Conservation (phyloP, 2,329 filamentous ascomycete genomes). For the Diaporthe aspalathi region DNA sequence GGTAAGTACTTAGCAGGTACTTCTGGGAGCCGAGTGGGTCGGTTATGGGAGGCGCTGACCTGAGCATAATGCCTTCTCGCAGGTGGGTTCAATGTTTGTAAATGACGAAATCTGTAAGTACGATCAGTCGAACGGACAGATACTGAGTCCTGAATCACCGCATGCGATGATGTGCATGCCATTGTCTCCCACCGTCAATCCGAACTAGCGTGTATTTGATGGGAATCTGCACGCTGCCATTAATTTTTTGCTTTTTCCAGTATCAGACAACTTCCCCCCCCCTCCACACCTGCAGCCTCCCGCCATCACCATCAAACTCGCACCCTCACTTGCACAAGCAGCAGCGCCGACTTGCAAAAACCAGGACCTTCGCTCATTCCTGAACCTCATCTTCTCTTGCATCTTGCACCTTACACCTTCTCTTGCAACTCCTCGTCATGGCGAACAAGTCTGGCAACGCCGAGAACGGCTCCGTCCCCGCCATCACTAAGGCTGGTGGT, state of each 20-base stretch:
- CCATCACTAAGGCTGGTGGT: conserved; percentile 27
- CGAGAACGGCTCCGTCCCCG: conserved; percentile 14
- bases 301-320: neutral
- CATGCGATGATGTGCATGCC: conserved; percentile 1
- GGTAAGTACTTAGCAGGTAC: too few relatives aligned
- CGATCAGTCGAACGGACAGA: neutral
- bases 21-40: too few relatives aligned
- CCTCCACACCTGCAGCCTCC: conserved; percentile 19
- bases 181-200: neutral
- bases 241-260: conserved; percentile 19
- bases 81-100: too few relatives aligned
- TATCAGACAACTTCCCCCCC: conserved; percentile 12
- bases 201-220: conserved; percentile 1
- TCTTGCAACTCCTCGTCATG: neutral
- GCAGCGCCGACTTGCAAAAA: neutral
- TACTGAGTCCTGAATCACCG: conserved; percentile 18
- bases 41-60: neutral
- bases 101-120: neutral
- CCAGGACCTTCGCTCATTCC: neutral
- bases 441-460: neutral
- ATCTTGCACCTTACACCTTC: neutral
- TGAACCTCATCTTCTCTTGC: neutral
- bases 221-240: neutral
- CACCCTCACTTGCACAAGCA: neutral
- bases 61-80: neutral